phyloP scores from a whole-genome alignment of 148 eudicot genomes.

The Chenopodium berlandieri region DNA sequence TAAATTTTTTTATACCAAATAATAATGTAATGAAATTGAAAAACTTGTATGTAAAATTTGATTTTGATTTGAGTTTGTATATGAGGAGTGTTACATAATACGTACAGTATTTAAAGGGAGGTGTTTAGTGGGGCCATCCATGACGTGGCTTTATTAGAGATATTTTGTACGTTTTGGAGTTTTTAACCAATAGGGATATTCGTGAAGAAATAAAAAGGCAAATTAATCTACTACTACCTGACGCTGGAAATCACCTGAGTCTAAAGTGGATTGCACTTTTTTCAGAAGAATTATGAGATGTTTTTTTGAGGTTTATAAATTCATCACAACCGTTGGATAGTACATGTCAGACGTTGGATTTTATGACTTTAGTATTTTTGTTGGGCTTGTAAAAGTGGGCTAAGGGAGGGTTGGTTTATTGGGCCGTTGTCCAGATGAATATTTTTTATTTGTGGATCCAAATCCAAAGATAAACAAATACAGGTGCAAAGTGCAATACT shows the following conservation, averaged over 20 bases:
- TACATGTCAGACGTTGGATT: neutral
- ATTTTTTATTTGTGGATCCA: neutral
- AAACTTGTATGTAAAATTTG: neutral
- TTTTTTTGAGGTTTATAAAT: neutral
- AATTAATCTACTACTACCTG: neutral
- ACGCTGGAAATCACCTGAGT: neutral
- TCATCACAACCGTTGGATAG: neutral
- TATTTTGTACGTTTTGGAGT: slow-evolving; percentile 7
- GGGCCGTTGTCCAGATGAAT: neutral
- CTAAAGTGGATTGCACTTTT: neutral
- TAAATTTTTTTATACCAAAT: neutral
- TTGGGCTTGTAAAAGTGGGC: neutral
- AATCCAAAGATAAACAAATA: no score
- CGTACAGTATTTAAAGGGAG: slow-evolving; percentile 6
- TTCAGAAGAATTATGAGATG: neutral
- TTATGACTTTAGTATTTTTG: neutral
- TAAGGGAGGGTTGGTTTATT: neutral
- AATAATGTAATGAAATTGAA: neutral
- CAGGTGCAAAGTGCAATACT: neutral
- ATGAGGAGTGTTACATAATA: neutral
- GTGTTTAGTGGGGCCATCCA: neutral
- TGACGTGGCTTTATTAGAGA: slow-evolving; percentile 1
- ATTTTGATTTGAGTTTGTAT: neutral
- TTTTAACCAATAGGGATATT: slow-evolving; percentile 9
- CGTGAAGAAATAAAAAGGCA: neutral